Evolutionary conservation across 768 basidiomycete species (phyloP), one percentile per base, ranked within the genome.

Genomic region (Suillus ampliporus): DNA sequence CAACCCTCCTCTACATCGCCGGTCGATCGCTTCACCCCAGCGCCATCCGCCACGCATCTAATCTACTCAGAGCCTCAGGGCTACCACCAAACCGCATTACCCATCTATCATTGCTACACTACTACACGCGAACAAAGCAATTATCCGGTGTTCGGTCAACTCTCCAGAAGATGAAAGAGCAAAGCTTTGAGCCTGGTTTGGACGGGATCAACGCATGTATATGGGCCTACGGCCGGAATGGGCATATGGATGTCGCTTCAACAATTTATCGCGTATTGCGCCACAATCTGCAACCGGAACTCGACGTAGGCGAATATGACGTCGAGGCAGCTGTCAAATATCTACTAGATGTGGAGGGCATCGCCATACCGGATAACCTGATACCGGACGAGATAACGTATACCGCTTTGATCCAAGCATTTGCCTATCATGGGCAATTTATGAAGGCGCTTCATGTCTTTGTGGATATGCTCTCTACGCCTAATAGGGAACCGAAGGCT

Each of bases 401-500:
- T 72, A 86, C 85, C 17, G 74, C 78, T 31, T 77, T 93, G 72
- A 82, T 94, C 57, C 93, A 95, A 70, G 73, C 80, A 6, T 82
- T 89, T 73, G 83, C 91, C 2, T 90, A 91, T 71, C 83, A 85
- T 60, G 93, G 94, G 19, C 79, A 91, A 66, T 80, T 95, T 57
- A 70, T 72, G 31, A 74, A 77, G 8, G 81, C 85, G 2, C 77
- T 95, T 44, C 70, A 77, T 15, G 78, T 88, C 56, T 88, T 94
- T 68, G 74, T 80, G 47, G 91, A 94, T 64, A 88, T 94, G 89
- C 70, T 90, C 26, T 77, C 81, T 11, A 76, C 80, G 19, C 74
- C 77, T 34, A 79, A 82, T 62, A 57, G 72, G 40, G 79, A 82
- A 65, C 72, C 71, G 21, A 74, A 77, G 17, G 73, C 77, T 28